Base-by-base conservation (phyloP, 768 basidiomycete species). In the Pleurotus giganteus region DNA sequence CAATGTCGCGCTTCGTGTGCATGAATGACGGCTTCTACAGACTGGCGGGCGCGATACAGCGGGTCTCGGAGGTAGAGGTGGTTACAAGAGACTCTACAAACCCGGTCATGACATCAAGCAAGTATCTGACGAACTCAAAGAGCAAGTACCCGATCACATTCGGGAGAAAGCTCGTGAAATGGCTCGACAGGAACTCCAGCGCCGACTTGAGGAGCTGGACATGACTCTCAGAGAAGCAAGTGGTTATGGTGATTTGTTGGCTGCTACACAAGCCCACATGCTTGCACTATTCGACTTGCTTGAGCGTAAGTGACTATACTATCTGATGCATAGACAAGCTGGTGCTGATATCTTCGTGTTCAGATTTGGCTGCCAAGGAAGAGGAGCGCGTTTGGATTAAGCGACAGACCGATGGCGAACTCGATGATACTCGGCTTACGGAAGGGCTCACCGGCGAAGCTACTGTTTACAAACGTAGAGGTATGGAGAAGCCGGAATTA, bases 321-420 rank as follows among this genome's bases (percentile, higher is more conserved):
- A n/a, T 24, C 13, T 15, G 17, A 9, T 3, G 0, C 0, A 24
- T 34, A 29, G 36, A 19, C 29, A 11, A 24, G n/a, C 37, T 44
- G 29, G 2, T 21, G 2, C 37, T 55, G 28, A 54, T 23, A 7
- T 15, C 6, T 39, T 24, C 9, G 21, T 19, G 42, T 29, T 11
- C 60, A 86, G 85, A 86, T 63, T 77, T 88, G 17, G 77, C 84
- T 12, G 83, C 85, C 0, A 84, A 80, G 56, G 85, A 86, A 59
- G 85, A 86, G 61, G 85, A 86, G 58, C 79, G 85, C 11, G 78
- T 88, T 2, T 88, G 85, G 85, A 71, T 86, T 13, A 88, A 86
- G 62, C 79, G 85, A 2, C 85, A 86, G 66, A 85, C 81, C 1
- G 85, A 88, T 61, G 85, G 85, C 32, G 85, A 88, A 60, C 72